Evolutionary conservation across 2,329 filamentous ascomycete species (phyloP), one percentile per base, ranked within the genome.

Genomic region (Xylariales sp.): DNA sequence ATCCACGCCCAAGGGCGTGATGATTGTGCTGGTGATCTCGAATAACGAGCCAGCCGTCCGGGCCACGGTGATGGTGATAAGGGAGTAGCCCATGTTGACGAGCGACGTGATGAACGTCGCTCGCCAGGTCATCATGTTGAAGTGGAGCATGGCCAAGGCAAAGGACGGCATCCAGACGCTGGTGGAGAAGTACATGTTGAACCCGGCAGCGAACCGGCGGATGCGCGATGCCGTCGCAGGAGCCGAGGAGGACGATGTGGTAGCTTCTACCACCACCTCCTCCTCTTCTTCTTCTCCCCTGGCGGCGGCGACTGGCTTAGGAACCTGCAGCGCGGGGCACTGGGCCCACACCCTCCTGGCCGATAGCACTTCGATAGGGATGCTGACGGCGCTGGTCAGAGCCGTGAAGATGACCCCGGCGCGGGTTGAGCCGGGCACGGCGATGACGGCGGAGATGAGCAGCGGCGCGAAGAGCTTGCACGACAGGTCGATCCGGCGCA

Each of bases 401-500:
- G 69, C 60, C 5, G 72, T 69, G 14, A 62, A 61, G 39, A 70
- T 45, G 4, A 77, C 66, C 4, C 72, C 72, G 12, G 62, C 40
- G 4, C 48, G 56, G 1, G 67, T 63, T 2, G 66, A 71, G 6
- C 59, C 56, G 12, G 69, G 59, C 19, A 65, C 60, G 6, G 64
- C 63, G 18, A 66, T 60, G 11, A 76, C 46, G 6, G 69, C 37
- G 1, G 73, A 71, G 16, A 76, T 70, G 6, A 70, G 52, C 6
- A 78, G 60, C 1, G 75, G 75, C 1, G 69, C 69, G 20, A 74
- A 41, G 12, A 78, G 65, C 50, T 78, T 79, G 60, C 74, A 78
- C 29, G 70, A 61, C 4, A 79, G 61, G 45, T 79, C 75, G 42
- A 79, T 78, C 6, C 72, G 62, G 38, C 74, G 61, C 72, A 78